These are phyloP conservation scores for Podospora sp. DNA, from an alignment of 495 filamentous ascomycete species.

Conservation along the genomic window DNA sequence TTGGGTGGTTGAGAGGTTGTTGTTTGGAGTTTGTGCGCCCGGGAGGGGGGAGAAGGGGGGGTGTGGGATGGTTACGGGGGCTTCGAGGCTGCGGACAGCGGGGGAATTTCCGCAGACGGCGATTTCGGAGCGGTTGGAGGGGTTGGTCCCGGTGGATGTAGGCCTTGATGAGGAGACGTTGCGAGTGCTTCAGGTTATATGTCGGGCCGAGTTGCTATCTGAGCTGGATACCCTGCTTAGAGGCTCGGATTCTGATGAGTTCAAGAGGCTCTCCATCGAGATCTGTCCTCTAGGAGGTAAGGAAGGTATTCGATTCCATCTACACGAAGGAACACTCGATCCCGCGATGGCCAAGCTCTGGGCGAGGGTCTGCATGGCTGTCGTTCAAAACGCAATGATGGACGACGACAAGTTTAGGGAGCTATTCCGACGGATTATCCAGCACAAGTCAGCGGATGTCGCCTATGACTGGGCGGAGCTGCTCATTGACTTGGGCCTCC, in stretches of 20 bases:
- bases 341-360: background rate
- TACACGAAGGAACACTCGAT: background rate
- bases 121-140: too few relatives aligned
- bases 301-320: too few relatives aligned
- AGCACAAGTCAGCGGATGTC: background rate
- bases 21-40: background rate
- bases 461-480: background rate
- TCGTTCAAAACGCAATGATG: background rate
- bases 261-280: too few relatives aligned
- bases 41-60: background rate
- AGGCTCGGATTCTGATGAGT: too few relatives aligned
- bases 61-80: background rate
- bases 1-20: background rate
- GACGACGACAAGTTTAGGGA: background rate
- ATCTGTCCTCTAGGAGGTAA: too few relatives aligned
- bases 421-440: background rate
- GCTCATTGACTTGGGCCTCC: background rate
- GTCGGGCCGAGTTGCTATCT: too few relatives aligned
- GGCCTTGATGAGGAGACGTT: too few relatives aligned
- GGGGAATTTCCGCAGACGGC: too few relatives aligned
- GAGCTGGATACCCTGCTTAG: too few relatives aligned
- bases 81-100: background rate
- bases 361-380: background rate
- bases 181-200: too few relatives aligned
- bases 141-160: too few relatives aligned